phyloP scores from a whole-genome alignment of 2,329 filamentous ascomycete species.

The Canariomyces notabilis region DNA sequence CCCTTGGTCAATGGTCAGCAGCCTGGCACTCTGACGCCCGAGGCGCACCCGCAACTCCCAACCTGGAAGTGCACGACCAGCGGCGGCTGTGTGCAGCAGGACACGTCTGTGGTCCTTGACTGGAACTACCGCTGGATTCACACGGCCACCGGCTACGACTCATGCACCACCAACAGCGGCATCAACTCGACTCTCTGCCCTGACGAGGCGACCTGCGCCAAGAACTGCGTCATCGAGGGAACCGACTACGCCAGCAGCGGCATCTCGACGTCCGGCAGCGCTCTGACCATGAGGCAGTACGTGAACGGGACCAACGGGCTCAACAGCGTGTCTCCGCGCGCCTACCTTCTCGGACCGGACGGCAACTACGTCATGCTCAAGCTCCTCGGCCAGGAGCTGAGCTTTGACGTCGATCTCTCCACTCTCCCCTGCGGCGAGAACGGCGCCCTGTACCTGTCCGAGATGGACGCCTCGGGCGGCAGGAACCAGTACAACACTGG shows the following conservation, averaged over 20 bases:
- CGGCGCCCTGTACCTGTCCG: conserved; percentile 56
- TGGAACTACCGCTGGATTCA: conserved; percentile 22
- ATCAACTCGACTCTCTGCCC: conserved; percentile 32
- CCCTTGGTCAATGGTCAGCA: background rate
- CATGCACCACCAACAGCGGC: conserved; percentile 14
- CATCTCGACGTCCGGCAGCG: conserved; percentile 20
- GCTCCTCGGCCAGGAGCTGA: conserved; percentile 48
- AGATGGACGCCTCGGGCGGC: conserved; percentile 58
- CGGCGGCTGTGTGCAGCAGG: conserved; percentile 21
- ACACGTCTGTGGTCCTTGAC: conserved; percentile 25
- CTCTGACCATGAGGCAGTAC: conserved; percentile 26
- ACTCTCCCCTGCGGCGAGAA: conserved; percentile 60
- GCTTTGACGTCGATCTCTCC: conserved; percentile 59
- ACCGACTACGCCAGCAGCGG: conserved; percentile 38
- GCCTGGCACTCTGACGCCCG: conserved; percentile 21
- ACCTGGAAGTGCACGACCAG: conserved; percentile 25
- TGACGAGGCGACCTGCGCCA: conserved; percentile 39
- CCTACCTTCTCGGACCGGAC: conserved; percentile 51
- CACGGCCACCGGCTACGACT: conserved; percentile 12
- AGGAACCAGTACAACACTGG: conserved; percentile 45
- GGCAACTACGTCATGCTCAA: conserved; percentile 54
- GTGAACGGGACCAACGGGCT: conserved; percentile 11
- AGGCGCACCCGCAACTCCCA: conserved; percentile 25
- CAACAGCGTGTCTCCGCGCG: conserved; percentile 34
- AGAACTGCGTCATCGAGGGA: conserved; percentile 48